Percentiles rank a stretch among this genome's conserved stretches.
These are phyloP conservation scores for Vararia minispora DNA, from an alignment of 768 basidiomycete species.

Conservation along the genomic window DNA sequence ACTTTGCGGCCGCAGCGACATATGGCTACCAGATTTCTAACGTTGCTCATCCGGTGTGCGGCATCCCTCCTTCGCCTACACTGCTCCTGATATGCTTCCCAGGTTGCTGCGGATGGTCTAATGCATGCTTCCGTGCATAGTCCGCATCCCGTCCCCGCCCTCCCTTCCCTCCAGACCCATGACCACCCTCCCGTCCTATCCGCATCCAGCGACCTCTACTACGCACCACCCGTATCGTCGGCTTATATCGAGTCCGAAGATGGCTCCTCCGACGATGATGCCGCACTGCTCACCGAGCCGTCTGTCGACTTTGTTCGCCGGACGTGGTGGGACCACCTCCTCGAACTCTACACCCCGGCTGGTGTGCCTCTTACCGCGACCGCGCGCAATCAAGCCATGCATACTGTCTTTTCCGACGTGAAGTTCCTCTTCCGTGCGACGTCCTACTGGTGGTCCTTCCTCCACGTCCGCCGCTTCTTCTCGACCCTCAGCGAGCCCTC, in stretches of 20 bases:
- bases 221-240: neutral
- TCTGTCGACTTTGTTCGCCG: constrained; percentile 58
- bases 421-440: constrained; percentile 54
- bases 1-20: no score
- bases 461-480: constrained; percentile 63
- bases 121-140: no score
- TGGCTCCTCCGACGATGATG: constrained; percentile 3
- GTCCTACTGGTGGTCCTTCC: constrained; percentile 65
- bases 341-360: constrained; percentile 34
- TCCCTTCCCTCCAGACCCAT: no score
- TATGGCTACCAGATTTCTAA: no score
- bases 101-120: no score
- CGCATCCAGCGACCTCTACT: neutral
- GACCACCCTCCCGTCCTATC: no score
- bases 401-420: constrained; percentile 41
- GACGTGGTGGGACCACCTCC: constrained; percentile 71
- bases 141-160: no score
- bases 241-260: neutral
- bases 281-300: constrained; percentile 32
- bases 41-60: no score
- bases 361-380: constrained; percentile 22
- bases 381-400: constrained; percentile 35
- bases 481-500: constrained; percentile 43
- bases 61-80: no score
- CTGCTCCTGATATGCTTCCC: no score